phyloP scores from a whole-genome alignment of 306 rosid genomes.

The Gillenia trifoliata region DNA sequence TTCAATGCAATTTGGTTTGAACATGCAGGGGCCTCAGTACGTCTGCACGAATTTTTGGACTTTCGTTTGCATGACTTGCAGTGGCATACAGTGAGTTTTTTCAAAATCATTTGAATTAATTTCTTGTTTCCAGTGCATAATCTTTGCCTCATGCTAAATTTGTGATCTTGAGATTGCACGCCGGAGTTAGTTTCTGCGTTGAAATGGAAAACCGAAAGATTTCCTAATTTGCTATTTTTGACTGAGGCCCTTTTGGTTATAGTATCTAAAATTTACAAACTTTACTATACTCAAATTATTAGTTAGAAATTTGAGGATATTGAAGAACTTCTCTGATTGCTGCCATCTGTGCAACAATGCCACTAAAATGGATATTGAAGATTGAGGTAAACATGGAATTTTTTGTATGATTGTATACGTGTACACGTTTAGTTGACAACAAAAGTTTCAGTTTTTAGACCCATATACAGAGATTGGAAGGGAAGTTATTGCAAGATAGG shows the following conservation, averaged over 20 bases:
- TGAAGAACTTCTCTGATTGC: not conserved
- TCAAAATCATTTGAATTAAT: not conserved
- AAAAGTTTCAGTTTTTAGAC: not conserved
- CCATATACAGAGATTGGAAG: not conserved
- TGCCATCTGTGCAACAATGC: not conserved
- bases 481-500: not conserved
- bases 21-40: slow-evolving; percentile 76
- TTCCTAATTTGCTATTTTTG: not conserved
- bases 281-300: not conserved
- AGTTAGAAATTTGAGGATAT: not conserved
- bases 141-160: not conserved
- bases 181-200: not conserved
- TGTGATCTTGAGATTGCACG: not conserved
- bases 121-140: not conserved
- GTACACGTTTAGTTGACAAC: not conserved
- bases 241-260: not conserved
- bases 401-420: not conserved
- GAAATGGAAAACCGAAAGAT: not conserved
- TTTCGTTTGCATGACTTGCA: slow-evolving; percentile 67
- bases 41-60: slow-evolving; percentile 78
- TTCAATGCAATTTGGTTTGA: not conserved
- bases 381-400: not conserved
- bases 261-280: not conserved
- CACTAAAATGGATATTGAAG: not conserved
- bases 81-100: slow-evolving; percentile 82